Evolutionary conservation across 345 rosid species (phyloP).

Genomic region (Aurinia saxatilis): DNA sequence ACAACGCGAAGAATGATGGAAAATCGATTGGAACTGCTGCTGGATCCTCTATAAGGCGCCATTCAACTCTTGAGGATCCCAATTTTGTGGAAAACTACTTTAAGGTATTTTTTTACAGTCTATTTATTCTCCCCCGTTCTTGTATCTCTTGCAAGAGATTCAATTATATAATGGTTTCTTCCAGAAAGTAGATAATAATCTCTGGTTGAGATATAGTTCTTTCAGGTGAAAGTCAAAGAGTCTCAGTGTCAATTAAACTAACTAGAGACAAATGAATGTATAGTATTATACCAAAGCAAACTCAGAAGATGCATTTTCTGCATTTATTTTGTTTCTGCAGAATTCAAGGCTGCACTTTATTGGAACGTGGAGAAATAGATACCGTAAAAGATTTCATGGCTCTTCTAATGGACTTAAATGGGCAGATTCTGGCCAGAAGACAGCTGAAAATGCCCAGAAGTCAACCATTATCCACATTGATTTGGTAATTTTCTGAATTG

Average conservation of each 20-base stretch:
- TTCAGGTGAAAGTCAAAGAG: neutral
- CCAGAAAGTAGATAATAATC: neutral
- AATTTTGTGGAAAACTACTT: conserved; percentile 92
- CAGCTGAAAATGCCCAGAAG: conserved; percentile 33
- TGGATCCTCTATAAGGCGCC: conserved; percentile 40
- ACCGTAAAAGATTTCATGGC: conserved; percentile 62
- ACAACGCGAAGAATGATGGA: conserved; percentile 24
- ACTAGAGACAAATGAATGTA: neutral
- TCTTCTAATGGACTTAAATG: conserved; percentile 31
- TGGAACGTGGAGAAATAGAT: conserved; percentile 96
- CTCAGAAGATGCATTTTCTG: neutral
- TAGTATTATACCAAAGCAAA: neutral
- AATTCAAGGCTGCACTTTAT: conserved; percentile 95
- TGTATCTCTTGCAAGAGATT: neutral
- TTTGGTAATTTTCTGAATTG: conserved; percentile 47
- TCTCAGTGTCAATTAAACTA: neutral
- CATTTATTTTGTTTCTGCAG: conserved; percentile 34
- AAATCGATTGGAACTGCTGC: conserved; percentile 26
- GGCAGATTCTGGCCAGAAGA: conserved; percentile 28
- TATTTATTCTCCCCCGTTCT: neutral
- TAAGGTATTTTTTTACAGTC: conserved; percentile 41
- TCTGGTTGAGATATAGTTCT: neutral
- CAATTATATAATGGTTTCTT: neutral
- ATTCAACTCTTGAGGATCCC: conserved; percentile 76
- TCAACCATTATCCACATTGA: conserved; percentile 67